Evolutionary conservation across 2,329 filamentous ascomycete genomes (phyloP).

Genomic region (Plectosphaerella cucumerina): DNA sequence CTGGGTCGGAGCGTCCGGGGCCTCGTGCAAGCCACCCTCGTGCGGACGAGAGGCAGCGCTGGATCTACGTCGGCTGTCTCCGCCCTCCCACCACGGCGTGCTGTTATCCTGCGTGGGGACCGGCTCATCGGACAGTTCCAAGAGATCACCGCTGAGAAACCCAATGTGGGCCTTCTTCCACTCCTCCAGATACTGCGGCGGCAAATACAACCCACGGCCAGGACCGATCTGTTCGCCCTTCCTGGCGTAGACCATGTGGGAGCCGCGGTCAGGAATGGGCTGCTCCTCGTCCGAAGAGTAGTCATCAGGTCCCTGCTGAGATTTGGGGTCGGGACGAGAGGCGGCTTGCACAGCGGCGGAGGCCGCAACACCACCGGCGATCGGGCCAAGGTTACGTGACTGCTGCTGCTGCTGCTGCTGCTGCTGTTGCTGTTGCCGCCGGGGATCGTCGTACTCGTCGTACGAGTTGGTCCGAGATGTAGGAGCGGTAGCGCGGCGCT

Average conservation of each 20-base stretch:
- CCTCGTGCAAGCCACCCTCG: conserved; percentile 64
- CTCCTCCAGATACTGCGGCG: conserved; percentile 61
- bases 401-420: background rate
- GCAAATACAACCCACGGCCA: conserved; percentile 53
- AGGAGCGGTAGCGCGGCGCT: conserved; percentile 12
- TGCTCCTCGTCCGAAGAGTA: background rate
- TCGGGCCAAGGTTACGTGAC: too few species aligned
- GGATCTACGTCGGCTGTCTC: conserved; percentile 36
- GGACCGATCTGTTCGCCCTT: conserved; percentile 36
- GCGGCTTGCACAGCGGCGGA: conserved; percentile 2
- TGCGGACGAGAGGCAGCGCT: conserved; percentile 44
- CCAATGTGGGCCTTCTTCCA: conserved; percentile 68
- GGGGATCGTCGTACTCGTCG: conserved; percentile 6
- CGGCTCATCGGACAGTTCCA: conserved; percentile 50
- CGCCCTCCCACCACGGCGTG: conserved; percentile 75
- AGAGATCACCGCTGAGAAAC: conserved; percentile 51
- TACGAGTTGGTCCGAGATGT: conserved; percentile 1
- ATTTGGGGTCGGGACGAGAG: conserved; percentile 1
- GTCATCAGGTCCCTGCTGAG: conserved; percentile 3
- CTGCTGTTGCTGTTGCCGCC: background rate
- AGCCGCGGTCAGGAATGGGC: conserved; percentile 24
- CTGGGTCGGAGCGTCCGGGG: conserved; percentile 49
- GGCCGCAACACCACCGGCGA: conserved; percentile 1
- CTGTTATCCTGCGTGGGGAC: conserved; percentile 38
- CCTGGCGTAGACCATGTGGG: conserved; percentile 36